Conservation (phyloP, 768 basidiomycete species). For the Clitopilus hobsonii region DNA sequence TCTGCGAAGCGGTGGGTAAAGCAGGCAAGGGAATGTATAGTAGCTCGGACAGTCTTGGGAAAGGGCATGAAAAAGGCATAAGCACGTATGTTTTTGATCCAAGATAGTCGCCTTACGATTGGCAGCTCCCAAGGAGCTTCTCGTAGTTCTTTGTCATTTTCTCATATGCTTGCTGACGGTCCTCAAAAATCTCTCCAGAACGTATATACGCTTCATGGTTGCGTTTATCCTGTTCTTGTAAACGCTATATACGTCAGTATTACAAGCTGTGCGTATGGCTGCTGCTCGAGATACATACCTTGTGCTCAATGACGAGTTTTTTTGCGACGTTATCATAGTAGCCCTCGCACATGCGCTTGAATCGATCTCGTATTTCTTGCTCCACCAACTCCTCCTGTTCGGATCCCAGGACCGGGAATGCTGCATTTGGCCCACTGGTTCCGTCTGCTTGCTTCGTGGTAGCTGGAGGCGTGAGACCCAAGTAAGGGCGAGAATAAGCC, state of each 20-base stretch:
- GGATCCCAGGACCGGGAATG: slow-evolving; percentile 34
- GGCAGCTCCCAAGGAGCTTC: slow-evolving; percentile 82
- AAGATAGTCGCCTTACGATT: slow-evolving; percentile 52
- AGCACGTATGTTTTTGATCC: too few species aligned
- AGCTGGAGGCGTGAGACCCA: slow-evolving; percentile 63
- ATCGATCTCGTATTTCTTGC: slow-evolving; percentile 79
- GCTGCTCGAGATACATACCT: too few species aligned
- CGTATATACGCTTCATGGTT: slow-evolving; percentile 99
- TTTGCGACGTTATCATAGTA: slow-evolving; percentile 92
- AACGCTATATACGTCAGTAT: too few species aligned
- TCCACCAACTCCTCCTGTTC: slow-evolving; percentile 79
- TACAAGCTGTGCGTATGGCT: too few species aligned
- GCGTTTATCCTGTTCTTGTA: slow-evolving; percentile 94
- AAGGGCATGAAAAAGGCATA: slow-evolving; percentile 9
- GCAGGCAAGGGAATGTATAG: slow-evolving; percentile 76
- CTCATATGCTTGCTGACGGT: slow-evolving; percentile 97
- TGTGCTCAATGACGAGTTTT: slow-evolving; percentile 88
- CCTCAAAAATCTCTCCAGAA: slow-evolving; percentile 98
- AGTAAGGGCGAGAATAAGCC: slow-evolving; percentile 82
- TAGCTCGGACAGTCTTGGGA: slow-evolving; percentile 84
- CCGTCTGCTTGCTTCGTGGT: slow-evolving; percentile 53
- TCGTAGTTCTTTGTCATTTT: slow-evolving; percentile 97
- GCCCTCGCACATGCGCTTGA: slow-evolving; percentile 88
- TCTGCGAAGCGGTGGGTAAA: slow-evolving; percentile 79
- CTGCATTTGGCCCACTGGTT: slow-evolving; percentile 20